Evolutionary conservation across 108 stramenopile species (phyloP), one percentile per base, ranked within the genome.

Genomic region (Asterionellopsis glacialis): DNA sequence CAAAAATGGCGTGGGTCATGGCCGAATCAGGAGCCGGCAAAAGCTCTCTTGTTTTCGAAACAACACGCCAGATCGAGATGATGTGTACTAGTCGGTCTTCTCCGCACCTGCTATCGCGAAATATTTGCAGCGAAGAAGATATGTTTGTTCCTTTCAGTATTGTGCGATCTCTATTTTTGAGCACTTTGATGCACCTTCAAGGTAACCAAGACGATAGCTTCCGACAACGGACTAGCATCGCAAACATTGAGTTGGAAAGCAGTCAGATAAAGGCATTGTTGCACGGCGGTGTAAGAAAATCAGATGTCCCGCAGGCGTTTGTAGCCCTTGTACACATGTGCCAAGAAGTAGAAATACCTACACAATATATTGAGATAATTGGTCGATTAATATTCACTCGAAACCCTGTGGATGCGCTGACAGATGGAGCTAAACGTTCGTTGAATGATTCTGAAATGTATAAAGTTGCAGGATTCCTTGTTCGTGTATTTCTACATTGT

Each of bases 381-480:
- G 49, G 28, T 1, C 18, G 44, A 51, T 28, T 63, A 10, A 52
- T 63, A 21, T 38, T 63, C 19, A 63, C 62, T 6, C 56, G 56
- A 18, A 57, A 57, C 39, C 56, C 33, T 1, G 56, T 26, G n/a
- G 56, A 57, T 22, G 40, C 39, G 19, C 16, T 57, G 1, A 16
- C 28, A 15, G 39, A 40, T 21, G 39, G 9, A 19, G 1, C 28
- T 24, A 40, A 51, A 7, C 18, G 21, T 25, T 11, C 51, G 27
- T 27, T n/a, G 26, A n/a, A 28, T 18, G 49, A 55, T 49, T 38
- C 57, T 1, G 61, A 75, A 24, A 27, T 75, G 13, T 49, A 72
- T 11, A 55, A 23, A 24, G 71, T 88, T 49, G 76, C 79, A n/a
- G 39, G 72, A 21, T 88, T 84, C 51, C 56, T 88, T 52, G 83